Evolutionary conservation across 208 protist genomes (phyloP).

Genomic region (Phytomonas sp.): DNA sequence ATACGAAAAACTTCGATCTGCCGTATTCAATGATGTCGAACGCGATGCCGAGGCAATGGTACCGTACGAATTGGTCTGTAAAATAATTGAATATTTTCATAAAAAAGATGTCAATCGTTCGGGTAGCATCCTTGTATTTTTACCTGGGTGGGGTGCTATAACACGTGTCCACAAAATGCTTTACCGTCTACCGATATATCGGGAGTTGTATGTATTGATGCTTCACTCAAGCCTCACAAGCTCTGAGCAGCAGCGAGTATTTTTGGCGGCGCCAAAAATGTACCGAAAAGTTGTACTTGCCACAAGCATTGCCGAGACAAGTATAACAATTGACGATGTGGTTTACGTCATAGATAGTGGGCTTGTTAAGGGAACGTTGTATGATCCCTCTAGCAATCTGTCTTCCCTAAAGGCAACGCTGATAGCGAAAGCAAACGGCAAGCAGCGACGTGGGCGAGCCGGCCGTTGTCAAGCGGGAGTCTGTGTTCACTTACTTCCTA

Average conservation of each 20-base stretch:
- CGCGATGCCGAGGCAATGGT: constrained; percentile 52
- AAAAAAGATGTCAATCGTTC: constrained; percentile 21
- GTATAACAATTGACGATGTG: constrained; percentile 94
- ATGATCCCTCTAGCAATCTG: constrained; percentile 73
- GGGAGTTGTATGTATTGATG: constrained; percentile 69
- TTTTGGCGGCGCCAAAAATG: constrained; percentile 63
- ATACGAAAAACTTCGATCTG: constrained; percentile 55
- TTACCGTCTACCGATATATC: constrained; percentile 22
- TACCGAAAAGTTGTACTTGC: constrained; percentile 91
- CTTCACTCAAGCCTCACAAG: constrained; percentile 88
- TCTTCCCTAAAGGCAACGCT: constrained; percentile 61
- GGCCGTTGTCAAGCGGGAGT: constrained; percentile 80
- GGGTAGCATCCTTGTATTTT: constrained; percentile 83
- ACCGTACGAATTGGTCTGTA: constrained; percentile 55
- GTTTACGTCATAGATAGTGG: constrained; percentile 94
- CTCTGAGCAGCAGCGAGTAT: constrained; percentile 87
- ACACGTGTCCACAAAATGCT: constrained; percentile 47
- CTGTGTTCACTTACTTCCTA: constrained; percentile 78
- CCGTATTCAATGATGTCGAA: constrained; percentile 44
- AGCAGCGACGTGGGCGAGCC: constrained; percentile 89
- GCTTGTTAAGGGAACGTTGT: constrained; percentile 87
- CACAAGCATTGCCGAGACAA: constrained; percentile 96
- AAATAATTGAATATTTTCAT: constrained; percentile 65
- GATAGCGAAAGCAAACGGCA: constrained; percentile 77
- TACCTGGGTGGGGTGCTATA: constrained; percentile 88